Evolutionary conservation across 768 basidiomycete species (phyloP).

Genomic region (Solioccasus polychromus): DNA sequence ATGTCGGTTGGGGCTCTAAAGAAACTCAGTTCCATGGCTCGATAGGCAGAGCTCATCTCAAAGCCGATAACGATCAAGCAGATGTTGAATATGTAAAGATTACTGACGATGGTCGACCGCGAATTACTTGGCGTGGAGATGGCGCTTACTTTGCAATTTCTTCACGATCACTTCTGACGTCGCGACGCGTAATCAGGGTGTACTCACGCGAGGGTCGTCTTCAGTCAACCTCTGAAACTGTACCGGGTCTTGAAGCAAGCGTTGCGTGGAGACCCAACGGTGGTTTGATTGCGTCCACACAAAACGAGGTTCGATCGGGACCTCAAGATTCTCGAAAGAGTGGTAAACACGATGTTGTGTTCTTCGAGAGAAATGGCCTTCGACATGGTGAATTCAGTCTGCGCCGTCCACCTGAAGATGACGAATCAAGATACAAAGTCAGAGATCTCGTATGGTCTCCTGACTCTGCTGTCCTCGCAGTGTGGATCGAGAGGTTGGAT

Average conservation of each 20-base stretch:
- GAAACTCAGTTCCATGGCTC: constrained; percentile 98
- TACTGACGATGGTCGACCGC: constrained; percentile 67
- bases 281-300: constrained; percentile 76
- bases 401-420: constrained; percentile 33
- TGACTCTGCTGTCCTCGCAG: constrained; percentile 78
- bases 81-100: constrained; percentile 51
- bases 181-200: constrained; percentile 26
- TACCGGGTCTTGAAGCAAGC: constrained; percentile 77
- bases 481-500: constrained; percentile 74
- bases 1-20: constrained; percentile 97
- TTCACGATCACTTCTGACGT: constrained; percentile 48
- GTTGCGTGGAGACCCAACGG: constrained; percentile 88
- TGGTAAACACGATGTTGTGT: constrained; percentile 80
- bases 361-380: constrained; percentile 94
- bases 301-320: constrained; percentile 72
- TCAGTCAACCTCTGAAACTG: constrained; percentile 81
- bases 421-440: constrained; percentile 66
- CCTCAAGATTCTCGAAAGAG: constrained; percentile 65
- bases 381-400: constrained; percentile 87
- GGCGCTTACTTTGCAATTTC: constrained; percentile 86
- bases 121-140: constrained; percentile 94
- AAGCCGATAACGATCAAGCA: constrained; percentile 51
- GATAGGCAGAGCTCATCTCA: constrained; percentile 65
- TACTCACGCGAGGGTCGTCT: constrained; percentile 52
- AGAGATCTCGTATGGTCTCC: constrained; percentile 82